Percentiles rank a stretch among this genome's conserved stretches.
These are phyloP conservation scores for Phytopythium litorale DNA, from an alignment of 352 stramenopile species.

Conservation along the genomic window DNA sequence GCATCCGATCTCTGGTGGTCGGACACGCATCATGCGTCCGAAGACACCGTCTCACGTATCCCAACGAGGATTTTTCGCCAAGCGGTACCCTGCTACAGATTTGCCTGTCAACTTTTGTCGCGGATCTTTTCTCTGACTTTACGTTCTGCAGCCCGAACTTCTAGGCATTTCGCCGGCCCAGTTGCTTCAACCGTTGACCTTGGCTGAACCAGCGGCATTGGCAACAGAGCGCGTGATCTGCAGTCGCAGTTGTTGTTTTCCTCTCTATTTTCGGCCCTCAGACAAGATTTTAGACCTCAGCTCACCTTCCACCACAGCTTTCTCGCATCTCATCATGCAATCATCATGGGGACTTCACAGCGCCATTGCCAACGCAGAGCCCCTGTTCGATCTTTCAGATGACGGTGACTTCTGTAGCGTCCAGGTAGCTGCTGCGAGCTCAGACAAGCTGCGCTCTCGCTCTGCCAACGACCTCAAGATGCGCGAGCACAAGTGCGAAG, in stretches of 20 bases:
- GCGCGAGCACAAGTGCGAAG: neutral
- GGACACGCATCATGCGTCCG: conserved; percentile 55
- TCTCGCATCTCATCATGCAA: conserved; percentile 9
- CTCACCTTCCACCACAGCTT: neutral
- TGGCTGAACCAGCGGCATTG: neutral
- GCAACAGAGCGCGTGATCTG: neutral
- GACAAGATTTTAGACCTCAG: neutral
- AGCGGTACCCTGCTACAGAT: conserved; percentile 27
- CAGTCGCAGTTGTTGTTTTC: neutral
- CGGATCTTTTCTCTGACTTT: neutral
- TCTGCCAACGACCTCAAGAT: neutral
- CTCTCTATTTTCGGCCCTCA: neutral
- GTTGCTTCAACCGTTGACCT: neutral
- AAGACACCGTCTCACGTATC: conserved; percentile 69
- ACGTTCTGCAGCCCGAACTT: neutral
- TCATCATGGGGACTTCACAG: conserved; percentile 16
- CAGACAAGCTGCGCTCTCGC: neutral
- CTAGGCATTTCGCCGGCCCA: neutral
- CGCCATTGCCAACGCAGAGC: conserved; percentile 22
- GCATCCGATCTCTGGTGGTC: conserved; percentile 34
- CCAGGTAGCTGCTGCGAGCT: neutral
- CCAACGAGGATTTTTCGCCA: conserved; percentile 60
- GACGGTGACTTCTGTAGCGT: neutral
- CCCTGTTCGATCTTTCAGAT: conserved; percentile 31
- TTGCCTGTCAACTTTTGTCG: neutral